These are phyloP conservation scores for Staphylotrichum longicolle DNA, from an alignment of 495 filamentous ascomycete species.

Conservation along the genomic window DNA sequence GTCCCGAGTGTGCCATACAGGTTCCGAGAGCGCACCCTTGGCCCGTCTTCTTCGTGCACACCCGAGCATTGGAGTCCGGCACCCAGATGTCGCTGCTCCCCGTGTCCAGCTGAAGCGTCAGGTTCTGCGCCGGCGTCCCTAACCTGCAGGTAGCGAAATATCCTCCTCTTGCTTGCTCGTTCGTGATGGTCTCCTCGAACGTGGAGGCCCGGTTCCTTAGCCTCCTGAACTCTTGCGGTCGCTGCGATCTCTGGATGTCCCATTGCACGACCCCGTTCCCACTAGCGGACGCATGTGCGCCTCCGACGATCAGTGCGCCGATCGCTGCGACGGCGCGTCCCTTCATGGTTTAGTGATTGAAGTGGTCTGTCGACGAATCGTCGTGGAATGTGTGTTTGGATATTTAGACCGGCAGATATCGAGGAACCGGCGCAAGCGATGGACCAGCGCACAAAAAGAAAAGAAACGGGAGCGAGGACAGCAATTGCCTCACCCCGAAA, in stretches of 20 bases:
- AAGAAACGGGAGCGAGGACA: background rate
- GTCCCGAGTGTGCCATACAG: constrained; percentile 38
- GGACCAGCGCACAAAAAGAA: background rate
- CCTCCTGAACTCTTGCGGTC: constrained; percentile 18
- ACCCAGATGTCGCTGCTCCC: constrained; percentile 91
- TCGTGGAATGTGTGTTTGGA: background rate
- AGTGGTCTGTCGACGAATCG: background rate
- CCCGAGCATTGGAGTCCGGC: constrained; percentile 57
- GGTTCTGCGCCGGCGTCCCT: constrained; percentile 65
- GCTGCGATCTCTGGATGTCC: constrained; percentile 37
- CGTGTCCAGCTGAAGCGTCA: constrained; percentile 74
- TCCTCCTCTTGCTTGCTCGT: constrained; percentile 47
- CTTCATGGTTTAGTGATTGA: constrained; percentile 28
- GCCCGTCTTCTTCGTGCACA: constrained; percentile 48
- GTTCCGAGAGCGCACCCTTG: constrained; percentile 47
- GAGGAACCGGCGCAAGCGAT: too few relatives aligned
- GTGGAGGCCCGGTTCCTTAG: constrained; percentile 38
- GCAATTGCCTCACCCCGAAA: too few relatives aligned
- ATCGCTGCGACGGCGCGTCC: constrained; percentile 25
- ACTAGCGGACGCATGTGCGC: constrained; percentile 25
- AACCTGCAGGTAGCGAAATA: constrained; percentile 70
- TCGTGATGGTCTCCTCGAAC: constrained; percentile 41
- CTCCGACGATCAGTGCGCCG: constrained; percentile 35
- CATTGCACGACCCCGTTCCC: constrained; percentile 42
- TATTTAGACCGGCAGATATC: too few relatives aligned